Evolutionary conservation across 257 asterid species (phyloP).

Genomic region (Coffea eugenioides): DNA sequence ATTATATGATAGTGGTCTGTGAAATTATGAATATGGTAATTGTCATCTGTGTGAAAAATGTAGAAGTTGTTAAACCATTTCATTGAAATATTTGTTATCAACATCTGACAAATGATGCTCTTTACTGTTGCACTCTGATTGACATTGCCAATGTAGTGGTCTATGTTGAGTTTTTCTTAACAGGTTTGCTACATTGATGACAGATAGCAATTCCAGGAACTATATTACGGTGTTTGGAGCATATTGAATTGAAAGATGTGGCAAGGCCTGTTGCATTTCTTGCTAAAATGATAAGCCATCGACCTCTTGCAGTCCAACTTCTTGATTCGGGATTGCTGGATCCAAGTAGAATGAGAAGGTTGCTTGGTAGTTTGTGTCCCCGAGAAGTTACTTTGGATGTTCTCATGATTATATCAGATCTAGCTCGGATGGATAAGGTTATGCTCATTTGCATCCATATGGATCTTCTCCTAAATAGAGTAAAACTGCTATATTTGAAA

Average conservation of each 20-base stretch:
- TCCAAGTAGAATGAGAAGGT: slow-evolving; percentile 63
- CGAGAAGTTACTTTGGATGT: slow-evolving; percentile 79
- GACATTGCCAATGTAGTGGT: background rate
- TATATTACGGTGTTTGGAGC: slow-evolving; percentile 73
- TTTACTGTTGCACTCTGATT: background rate
- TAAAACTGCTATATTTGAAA: background rate
- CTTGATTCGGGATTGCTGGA: slow-evolving; percentile 77
- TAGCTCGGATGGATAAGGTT: slow-evolving; percentile 99
- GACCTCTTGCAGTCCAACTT: slow-evolving; percentile 83
- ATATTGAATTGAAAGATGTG: slow-evolving; percentile 71
- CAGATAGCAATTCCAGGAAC: slow-evolving; percentile 72
- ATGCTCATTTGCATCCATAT: slow-evolving; percentile 1
- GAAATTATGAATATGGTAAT: background rate
- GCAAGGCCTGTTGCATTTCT: slow-evolving; percentile 86
- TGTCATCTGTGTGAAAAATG: background rate
- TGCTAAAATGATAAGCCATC: slow-evolving; percentile 77
- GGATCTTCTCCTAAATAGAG: background rate
- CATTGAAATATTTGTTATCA: background rate
- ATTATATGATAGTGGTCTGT: background rate
- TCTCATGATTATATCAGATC: slow-evolving; percentile 93
- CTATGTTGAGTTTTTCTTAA: background rate
- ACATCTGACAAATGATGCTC: slow-evolving; percentile 2
- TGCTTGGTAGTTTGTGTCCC: slow-evolving; percentile 71
- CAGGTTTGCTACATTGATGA: slow-evolving; percentile 21
- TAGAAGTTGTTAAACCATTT: background rate